phyloP scores from a whole-genome alignment of 306 rosid species.

The Vachellia pachyceras region DNA sequence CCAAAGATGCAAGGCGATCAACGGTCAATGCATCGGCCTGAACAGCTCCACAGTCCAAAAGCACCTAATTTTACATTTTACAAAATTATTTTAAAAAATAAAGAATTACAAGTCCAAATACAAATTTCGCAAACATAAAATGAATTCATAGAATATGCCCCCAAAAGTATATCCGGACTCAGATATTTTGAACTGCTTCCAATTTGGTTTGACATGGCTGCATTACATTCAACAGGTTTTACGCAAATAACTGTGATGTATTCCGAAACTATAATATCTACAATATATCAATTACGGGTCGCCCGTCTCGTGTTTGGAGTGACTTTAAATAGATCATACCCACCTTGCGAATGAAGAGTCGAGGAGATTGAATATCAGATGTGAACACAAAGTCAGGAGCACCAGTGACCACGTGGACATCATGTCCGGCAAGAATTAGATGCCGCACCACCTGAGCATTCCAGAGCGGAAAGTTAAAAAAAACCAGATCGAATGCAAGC shows the following conservation, averaged over 20 bases:
- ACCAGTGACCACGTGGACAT: slow-evolving; percentile 91
- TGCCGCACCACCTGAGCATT: slow-evolving; percentile 76
- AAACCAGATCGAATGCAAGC: slow-evolving; percentile 12
- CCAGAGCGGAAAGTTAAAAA: slow-evolving; percentile 8
- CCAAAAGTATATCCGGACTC: not conserved
- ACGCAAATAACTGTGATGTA: slow-evolving; percentile 5
- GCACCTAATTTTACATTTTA: slow-evolving; percentile 56
- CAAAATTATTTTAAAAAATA: not conserved
- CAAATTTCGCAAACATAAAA: slow-evolving; percentile 20
- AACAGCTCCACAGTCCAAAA: slow-evolving; percentile 96
- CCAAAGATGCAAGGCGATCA: slow-evolving; percentile 95
- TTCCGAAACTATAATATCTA: slow-evolving; percentile 14
- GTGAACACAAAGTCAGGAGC: slow-evolving; percentile 97
- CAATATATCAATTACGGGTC: not conserved
- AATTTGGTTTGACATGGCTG: not conserved
- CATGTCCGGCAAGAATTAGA: slow-evolving; percentile 87
- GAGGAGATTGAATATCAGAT: slow-evolving; percentile 75
- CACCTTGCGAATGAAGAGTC: slow-evolving; percentile 87
- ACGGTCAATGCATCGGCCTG: slow-evolving; percentile 98
- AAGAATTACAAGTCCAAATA: slow-evolving; percentile 4
- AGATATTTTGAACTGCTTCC: not conserved
- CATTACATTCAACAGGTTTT: not conserved
- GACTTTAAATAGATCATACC: not conserved
- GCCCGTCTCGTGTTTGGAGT: not conserved
- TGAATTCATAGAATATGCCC: slow-evolving; percentile 9